Conservation (phyloP, 2,329 filamentous ascomycete species). For the Periglandula ipomoeae region DNA sequence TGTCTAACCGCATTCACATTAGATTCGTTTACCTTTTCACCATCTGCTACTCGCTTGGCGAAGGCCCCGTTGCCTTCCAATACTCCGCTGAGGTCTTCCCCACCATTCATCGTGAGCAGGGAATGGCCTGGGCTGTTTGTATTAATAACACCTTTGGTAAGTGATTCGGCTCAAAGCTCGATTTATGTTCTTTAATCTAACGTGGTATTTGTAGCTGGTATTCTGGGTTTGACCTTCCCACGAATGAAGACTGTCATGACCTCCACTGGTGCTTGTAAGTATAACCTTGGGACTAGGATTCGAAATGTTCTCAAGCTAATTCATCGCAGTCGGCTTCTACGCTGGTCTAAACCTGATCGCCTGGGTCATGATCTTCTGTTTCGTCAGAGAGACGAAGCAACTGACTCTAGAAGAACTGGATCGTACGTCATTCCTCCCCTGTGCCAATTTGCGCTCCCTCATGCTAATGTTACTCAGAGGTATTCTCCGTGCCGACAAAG, state of each 20-base stretch:
- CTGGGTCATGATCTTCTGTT: constrained; percentile 36
- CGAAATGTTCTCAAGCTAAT: no score
- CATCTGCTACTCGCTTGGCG: constrained; percentile 29
- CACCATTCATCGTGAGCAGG: constrained; percentile 55
- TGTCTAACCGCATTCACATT: neutral
- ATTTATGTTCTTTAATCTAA: no score
- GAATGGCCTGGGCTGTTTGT: constrained; percentile 54
- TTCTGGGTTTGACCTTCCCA: constrained; percentile 42
- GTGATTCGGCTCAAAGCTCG: neutral
- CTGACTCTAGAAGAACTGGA: constrained; percentile 34
- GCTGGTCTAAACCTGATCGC: constrained; percentile 36
- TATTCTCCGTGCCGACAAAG: constrained; percentile 23
- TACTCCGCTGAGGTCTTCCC: constrained; percentile 60
- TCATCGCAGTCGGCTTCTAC: constrained; percentile 27
- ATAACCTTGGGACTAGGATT: no score
- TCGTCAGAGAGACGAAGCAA: constrained; percentile 39
- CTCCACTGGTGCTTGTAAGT: constrained; percentile 20
- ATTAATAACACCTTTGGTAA: constrained; percentile 20
- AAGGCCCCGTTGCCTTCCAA: constrained; percentile 54
- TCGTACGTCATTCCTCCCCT: constrained; percentile 13
- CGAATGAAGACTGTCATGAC: constrained; percentile 24
- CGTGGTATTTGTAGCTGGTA: constrained; percentile 4
- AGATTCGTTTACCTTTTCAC: constrained; percentile 20
- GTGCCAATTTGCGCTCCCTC: no score
- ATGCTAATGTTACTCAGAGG: constrained; percentile 13